Evolutionary conservation across 352 stramenopile species (phyloP), one percentile per base, ranked within the genome.

Genomic region (Phytophthora tentaculata): DNA sequence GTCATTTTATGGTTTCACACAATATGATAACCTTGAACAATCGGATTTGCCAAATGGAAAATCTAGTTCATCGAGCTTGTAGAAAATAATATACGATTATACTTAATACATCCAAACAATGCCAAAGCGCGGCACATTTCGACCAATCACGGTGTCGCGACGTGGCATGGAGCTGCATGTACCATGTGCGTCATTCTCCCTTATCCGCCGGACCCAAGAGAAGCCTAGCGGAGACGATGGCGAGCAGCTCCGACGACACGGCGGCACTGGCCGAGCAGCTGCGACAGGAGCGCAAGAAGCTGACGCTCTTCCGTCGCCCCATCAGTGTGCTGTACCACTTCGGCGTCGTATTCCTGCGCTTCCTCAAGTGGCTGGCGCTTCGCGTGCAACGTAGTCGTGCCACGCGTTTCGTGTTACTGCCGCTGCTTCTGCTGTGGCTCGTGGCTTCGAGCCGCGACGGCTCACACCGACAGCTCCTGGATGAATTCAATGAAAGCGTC

Each of bases 271-370:
- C 84, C 0, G 87, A 92, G 66, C 61, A 80, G 74, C 69, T 95
- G 52, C 88, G 85, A 5, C 69, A 73, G 26, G 83, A 95, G 71
- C 86, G 86, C 71, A 92, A 94, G 78, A 91, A 89, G 59, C 76
- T 96, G 56, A 95, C 89, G 72, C 75, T 96, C 9, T 74, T 96
- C 39, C 87, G 88, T 19, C 84, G 85, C 22, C 89, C 89, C n/a
- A 51, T 93, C 3, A 77, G 74, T 59, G 77, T 86, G 56, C 67
- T 95, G 26, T 94, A 89, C 73, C 89, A 96, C 77, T 96, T 96
- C 62, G 56, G 82, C 67, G 77, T 92, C 64, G 83, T 96, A 39
- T 63, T 95, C 26, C 68, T 69, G 69, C 82, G 80, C 63, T 96
- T 96, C 71, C 43, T 83, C 56, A 79, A 80, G 64, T 96, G 89